Percentiles rank a stretch among this genome's conserved stretches.
These are phyloP conservation scores for Urochloa ruziziensis DNA, from an alignment of 176 grass and related monocot genomes.

Conservation along the genomic window DNA sequence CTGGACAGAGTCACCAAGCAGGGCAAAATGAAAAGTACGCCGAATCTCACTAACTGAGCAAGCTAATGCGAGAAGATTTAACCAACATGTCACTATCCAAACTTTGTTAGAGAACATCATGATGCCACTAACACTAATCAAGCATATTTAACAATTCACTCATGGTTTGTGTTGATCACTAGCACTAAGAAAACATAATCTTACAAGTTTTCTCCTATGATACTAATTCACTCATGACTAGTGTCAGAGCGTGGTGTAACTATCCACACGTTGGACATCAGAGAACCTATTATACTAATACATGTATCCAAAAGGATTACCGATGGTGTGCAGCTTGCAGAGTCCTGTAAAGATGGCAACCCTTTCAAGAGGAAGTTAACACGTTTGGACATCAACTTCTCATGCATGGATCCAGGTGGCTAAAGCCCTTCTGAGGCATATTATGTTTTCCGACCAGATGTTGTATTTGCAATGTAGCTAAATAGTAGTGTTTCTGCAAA, in stretches of 20 bases:
- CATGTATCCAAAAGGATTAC: background rate
- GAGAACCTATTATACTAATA: background rate
- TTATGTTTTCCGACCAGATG: background rate
- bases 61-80: too few relatives aligned
- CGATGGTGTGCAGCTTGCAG: background rate
- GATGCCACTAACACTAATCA: background rate
- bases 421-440: background rate
- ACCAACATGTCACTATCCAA: background rate
- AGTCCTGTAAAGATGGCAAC: background rate
- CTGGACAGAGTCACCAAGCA: too few relatives aligned
- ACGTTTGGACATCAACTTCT: background rate
- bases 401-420: background rate
- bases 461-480: background rate
- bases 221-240: background rate
- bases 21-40: too few relatives aligned
- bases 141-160: background rate
- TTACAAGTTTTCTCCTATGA: background rate
- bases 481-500: conserved; percentile 18
- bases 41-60: too few relatives aligned
- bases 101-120: background rate
- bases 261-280: background rate
- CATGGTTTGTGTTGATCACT: background rate
- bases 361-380: background rate
- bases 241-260: background rate
- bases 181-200: background rate